Evolutionary conservation across 371 early-diverging fungal genomes (phyloP).

Genomic region (Lichtheimia hyalospora): DNA sequence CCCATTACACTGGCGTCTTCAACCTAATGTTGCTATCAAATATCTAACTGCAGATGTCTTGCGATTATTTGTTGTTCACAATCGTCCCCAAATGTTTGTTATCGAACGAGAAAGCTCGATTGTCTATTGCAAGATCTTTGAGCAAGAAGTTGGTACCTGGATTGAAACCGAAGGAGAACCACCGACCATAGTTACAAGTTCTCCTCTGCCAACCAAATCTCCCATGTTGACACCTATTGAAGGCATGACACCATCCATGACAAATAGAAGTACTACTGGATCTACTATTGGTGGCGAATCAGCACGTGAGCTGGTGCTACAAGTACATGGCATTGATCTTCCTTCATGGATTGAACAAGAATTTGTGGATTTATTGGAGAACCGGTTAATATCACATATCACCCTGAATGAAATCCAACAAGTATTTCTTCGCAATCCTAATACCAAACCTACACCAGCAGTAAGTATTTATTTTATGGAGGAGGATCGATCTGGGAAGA

Average conservation of each 20-base stretch:
- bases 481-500: not conserved
- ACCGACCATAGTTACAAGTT: not conserved
- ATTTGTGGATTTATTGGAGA: conserved; percentile 67
- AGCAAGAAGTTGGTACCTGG: conserved; percentile 16
- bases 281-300: not conserved
- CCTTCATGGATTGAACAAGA: conserved; percentile 70
- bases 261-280: not conserved
- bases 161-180: not conserved
- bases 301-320: conserved; percentile 57
- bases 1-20: conserved; percentile 77
- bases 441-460: conserved; percentile 62
- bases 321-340: conserved; percentile 73
- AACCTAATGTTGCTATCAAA: conserved; percentile 66
- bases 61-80: conserved; percentile 64
- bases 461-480: conserved; percentile 33
- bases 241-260: not conserved
- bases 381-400: conserved; percentile 58
- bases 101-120: conserved; percentile 60
- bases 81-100: conserved; percentile 75
- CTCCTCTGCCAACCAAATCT: not conserved
- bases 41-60: conserved; percentile 55
- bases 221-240: not conserved
- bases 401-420: conserved; percentile 68
- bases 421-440: conserved; percentile 69
- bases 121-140: conserved; percentile 48